Evolutionary conservation across 2,329 filamentous ascomycete species (phyloP), one percentile per base, ranked within the genome.

Genomic region (Talaromyces atroroseus): DNA sequence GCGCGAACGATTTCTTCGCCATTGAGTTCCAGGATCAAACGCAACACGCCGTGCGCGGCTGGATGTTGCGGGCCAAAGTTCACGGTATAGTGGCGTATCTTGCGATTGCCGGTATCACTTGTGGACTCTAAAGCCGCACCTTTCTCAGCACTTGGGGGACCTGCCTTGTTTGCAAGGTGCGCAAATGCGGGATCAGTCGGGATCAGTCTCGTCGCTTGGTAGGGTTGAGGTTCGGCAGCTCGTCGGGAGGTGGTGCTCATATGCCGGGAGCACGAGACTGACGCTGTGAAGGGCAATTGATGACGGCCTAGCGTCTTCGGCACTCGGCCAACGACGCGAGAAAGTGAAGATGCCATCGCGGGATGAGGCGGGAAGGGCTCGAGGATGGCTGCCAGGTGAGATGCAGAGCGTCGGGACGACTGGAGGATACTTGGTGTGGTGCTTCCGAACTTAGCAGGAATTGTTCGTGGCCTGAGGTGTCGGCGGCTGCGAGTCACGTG

Each of bases 1-100:
- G 92, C 89, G 71, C 94, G 89, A 68, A 99, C 81, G 71, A 99
- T 97, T 78, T 96, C 90, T 80, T 99, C 94, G 73, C 94, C 94
- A 76, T 90, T 96, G 72, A 99, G 83, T 76, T 99, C 94, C 67
- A 99, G 84, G 80, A 99, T 99, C 77, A 99, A 78, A 55, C 94
- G 90, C 77, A 99, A 78, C 84, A 99, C 94, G 70, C 94, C 94
- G 83, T 99, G 94, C 67, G 94, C 95, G 63, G 94, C 94, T 40
- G 94, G 94, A 81, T 99, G 94, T 82, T 99, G 94, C 62, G 94
- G 94, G 56, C 94, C 94, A 69, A 99, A 99, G 82, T 99, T 99
- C 80, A 99, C 92, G 6, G 94, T 99, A 79, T 99, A 99, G 78
- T 99, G 94, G 64, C 94, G 86, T 73, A 99, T 88, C 82, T 96